Conservation (phyloP, 331 rosid species). For the Erythrophleum ivorense region DNA sequence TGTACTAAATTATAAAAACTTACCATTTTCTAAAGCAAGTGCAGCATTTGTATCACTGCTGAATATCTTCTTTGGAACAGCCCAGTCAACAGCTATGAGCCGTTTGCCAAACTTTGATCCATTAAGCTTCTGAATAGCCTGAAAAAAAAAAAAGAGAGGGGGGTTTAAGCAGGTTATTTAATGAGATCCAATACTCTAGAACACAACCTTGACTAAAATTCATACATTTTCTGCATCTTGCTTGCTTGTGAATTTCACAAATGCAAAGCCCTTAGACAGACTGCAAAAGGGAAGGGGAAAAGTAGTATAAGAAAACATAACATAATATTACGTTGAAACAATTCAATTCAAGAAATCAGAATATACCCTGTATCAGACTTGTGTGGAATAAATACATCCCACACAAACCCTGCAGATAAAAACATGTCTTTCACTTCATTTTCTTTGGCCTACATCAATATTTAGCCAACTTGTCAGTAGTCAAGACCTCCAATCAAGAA, state of each 20-base stretch:
- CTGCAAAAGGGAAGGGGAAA: conserved; percentile 59
- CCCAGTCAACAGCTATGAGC: conserved; percentile 95
- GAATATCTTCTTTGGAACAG: conserved; percentile 85
- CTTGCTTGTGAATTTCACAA: conserved; percentile 87
- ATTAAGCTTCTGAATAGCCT: conserved; percentile 87
- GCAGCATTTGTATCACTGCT: conserved; percentile 49
- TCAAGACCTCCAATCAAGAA: conserved; percentile 37
- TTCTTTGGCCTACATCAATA: conserved; percentile 67
- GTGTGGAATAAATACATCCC: conserved; percentile 85
- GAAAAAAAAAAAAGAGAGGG: conserved; percentile 23
- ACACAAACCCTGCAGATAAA: conserved; percentile 81
- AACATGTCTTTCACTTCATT: conserved; percentile 66
- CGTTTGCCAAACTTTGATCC: conserved; percentile 76
- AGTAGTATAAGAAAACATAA: conserved; percentile 13
- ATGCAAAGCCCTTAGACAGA: conserved; percentile 88
- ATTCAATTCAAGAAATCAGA: conserved; percentile 26
- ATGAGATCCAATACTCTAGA: conserved; percentile 32
- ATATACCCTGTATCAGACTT: conserved; percentile 79
- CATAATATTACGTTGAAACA: conserved; percentile 15
- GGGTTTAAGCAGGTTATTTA: conserved; percentile 28
- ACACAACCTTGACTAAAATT: conserved; percentile 24
- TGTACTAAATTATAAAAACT: conserved; percentile 11
- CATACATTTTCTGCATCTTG: conserved; percentile 85
- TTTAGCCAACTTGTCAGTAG: conserved; percentile 44
- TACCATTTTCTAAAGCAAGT: conserved; percentile 72